Evolutionary conservation across 345 rosid genomes (phyloP).

Genomic region (Eucalyptus brandiana): DNA sequence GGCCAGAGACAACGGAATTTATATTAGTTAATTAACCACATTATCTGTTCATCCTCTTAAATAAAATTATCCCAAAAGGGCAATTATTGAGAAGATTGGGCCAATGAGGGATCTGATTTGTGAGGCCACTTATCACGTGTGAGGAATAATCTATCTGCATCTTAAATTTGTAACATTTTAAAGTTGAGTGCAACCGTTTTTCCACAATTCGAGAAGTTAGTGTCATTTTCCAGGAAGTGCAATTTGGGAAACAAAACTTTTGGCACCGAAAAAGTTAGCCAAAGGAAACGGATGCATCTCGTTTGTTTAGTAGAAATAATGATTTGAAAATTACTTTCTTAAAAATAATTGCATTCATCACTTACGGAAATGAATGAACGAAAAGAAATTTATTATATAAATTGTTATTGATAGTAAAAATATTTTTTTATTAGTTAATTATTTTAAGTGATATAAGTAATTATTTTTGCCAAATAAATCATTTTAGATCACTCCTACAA

Average conservation of each 20-base stretch:
- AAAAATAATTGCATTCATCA: no score
- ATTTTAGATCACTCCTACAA: not conserved
- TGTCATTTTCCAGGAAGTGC: not conserved
- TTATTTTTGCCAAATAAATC: no score
- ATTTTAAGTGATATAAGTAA: no score
- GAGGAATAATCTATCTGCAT: not conserved
- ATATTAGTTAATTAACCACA: not conserved
- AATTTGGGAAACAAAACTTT: not conserved
- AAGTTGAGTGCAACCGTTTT: not conserved
- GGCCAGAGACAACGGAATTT: not conserved
- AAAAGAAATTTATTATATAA: no score
- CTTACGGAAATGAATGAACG: accelerated
- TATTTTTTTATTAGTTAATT: accelerated
- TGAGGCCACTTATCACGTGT: not conserved
- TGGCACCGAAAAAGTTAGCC: not conserved
- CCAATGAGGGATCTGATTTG: not conserved
- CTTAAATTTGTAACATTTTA: not conserved
- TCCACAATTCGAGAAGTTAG: not conserved
- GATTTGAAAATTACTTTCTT: not conserved
- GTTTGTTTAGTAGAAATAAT: no score
- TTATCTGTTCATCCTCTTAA: not conserved
- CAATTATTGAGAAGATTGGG: not conserved
- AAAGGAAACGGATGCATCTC: not conserved
- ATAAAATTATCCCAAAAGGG: not conserved
- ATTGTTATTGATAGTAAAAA: no score